A percentile compares a stretch with the other conserved stretches of the same genome.
Conservation (phyloP, 2,329 filamentous ascomycete genomes). For the Alternaria viburni region DNA sequence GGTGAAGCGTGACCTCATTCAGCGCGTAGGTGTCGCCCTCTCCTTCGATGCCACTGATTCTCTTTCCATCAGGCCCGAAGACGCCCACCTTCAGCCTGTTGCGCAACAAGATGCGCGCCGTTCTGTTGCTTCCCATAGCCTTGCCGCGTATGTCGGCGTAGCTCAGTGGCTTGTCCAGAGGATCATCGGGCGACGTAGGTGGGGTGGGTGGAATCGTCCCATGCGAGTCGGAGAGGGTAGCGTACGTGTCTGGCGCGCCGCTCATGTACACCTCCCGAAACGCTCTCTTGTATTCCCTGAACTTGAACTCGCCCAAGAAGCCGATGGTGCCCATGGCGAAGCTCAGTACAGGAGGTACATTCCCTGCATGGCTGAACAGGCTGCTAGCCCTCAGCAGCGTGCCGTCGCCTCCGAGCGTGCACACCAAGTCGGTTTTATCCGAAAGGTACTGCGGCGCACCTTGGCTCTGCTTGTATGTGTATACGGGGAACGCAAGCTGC, state of each 20-base stretch:
- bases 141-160: conserved; percentile 82
- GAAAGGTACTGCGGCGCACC: conserved; percentile 60
- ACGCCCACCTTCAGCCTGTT: conserved; percentile 87
- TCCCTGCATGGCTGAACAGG: conserved; percentile 79
- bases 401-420: conserved; percentile 91
- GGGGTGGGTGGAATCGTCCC: conserved; percentile 70
- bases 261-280: conserved; percentile 94
- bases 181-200: conserved; percentile 69
- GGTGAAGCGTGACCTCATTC: conserved; percentile 94
- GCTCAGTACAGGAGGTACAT: conserved; percentile 87
- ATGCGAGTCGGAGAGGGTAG: conserved; percentile 68
- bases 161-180: conserved; percentile 34
- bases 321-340: conserved; percentile 98
- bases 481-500: conserved; percentile 70
- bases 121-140: conserved; percentile 75
- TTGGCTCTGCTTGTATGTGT: conserved; percentile 41
- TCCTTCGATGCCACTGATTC: conserved; percentile 40
- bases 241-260: conserved; percentile 61
- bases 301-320: conserved; percentile 96
- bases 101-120: conserved; percentile 82
- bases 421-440: conserved; percentile 83
- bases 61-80: conserved; percentile 71
- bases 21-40: conserved; percentile 70
- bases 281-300: conserved; percentile 87
- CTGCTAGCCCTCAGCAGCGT: conserved; percentile 87